These are phyloP conservation scores for Podospora bellae-mahoneyi DNA, from an alignment of 495 filamentous ascomycete genomes.

Conservation along the genomic window DNA sequence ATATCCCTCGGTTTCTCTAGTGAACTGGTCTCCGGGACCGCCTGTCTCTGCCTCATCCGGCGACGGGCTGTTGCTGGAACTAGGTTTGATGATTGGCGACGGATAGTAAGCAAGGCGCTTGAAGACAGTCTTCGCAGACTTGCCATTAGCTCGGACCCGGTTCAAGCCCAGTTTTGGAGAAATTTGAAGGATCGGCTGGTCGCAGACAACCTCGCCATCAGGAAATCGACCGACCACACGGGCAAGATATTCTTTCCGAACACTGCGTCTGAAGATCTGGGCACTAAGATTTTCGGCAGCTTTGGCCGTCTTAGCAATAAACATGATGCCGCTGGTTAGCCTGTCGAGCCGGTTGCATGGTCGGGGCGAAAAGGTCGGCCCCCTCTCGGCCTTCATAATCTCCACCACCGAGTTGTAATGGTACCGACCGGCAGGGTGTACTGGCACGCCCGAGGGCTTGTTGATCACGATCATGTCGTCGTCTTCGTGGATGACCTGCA, in stretches of 20 bases:
- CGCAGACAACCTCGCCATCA: conserved; percentile 75
- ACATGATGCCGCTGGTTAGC: conserved; percentile 95
- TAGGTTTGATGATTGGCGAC: conserved; percentile 27
- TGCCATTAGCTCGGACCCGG: conserved; percentile 86
- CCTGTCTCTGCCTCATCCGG: not conserved
- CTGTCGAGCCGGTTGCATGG: conserved; percentile 93
- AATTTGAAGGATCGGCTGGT: conserved; percentile 89
- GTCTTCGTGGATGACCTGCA: conserved; percentile 84
- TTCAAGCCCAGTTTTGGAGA: conserved; percentile 95
- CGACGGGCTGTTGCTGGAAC: not conserved
- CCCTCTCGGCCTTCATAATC: conserved; percentile 80
- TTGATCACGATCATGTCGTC: conserved; percentile 91
- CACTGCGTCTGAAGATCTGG: conserved; percentile 69
- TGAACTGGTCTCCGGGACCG: not conserved
- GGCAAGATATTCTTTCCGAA: conserved; percentile 92
- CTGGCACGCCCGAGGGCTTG: conserved; percentile 91
- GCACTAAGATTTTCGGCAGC: conserved; percentile 71
- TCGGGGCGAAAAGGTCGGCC: conserved; percentile 65
- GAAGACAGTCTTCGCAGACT: conserved; percentile 85
- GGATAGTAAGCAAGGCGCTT: conserved; percentile 85
- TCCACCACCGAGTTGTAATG: conserved; percentile 91
- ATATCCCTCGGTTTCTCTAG: conserved; percentile 60
- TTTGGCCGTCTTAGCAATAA: conserved; percentile 78
- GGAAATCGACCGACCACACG: conserved; percentile 90
- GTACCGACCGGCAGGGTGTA: conserved; percentile 92